These are phyloP conservation scores for Selaginella moellendorffii DNA, from an alignment of 75 land plant species.

Conservation along the genomic window DNA sequence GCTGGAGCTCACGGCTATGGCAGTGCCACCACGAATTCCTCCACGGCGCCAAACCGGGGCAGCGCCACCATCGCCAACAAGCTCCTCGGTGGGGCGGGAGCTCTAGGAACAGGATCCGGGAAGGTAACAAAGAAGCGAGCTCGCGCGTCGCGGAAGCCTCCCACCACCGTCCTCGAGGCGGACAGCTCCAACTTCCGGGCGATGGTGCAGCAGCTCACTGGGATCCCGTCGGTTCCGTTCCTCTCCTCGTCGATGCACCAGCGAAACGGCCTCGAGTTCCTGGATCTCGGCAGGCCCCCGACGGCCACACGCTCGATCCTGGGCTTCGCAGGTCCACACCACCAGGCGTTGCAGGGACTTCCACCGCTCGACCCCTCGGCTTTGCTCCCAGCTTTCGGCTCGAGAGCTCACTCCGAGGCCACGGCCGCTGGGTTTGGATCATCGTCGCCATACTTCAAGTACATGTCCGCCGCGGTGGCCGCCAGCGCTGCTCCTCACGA, in stretches of 20 bases:
- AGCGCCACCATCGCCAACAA: background rate
- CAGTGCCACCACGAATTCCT: no score
- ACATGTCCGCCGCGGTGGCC: no score
- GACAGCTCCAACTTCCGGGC: conserved; percentile 14
- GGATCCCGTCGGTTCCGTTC: background rate
- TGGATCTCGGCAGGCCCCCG: background rate
- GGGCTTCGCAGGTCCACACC: background rate
- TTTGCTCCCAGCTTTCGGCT: no score
- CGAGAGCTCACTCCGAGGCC: no score
- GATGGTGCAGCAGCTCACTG: conserved; percentile 19
- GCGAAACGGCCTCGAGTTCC: background rate
- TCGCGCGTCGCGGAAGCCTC: conserved; percentile 6
- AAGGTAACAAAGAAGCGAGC: conserved; percentile 11
- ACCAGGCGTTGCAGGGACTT: no score
- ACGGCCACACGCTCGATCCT: background rate
- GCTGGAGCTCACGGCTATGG: no score
- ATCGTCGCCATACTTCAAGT: no score
- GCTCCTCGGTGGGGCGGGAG: background rate
- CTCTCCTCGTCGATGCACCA: background rate
- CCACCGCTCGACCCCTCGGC: background rate
- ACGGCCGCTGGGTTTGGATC: no score
- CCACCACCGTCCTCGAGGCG: conserved; percentile 9
- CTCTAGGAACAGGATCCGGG: no score
- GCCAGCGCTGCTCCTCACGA: background rate
- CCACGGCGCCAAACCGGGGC: background rate